Evolutionary conservation across 805 yeast species (phyloP).

Genomic region (Sugiyamaella smithiae): DNA sequence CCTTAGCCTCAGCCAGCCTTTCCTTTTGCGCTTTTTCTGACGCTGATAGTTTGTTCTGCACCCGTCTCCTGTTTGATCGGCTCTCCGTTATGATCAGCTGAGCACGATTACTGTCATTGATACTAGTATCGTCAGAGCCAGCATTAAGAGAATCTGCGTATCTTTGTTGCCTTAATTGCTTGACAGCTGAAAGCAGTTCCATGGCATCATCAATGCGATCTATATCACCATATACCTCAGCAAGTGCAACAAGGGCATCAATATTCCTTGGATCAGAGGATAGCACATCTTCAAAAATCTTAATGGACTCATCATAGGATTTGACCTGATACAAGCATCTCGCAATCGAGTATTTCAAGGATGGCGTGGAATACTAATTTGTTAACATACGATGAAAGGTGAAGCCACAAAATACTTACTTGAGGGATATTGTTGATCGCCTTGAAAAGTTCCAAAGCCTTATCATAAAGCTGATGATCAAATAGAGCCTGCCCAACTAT

Average conservation of each 20-base stretch:
- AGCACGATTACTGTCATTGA: not conserved
- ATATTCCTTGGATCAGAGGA: conserved; percentile 54
- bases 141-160: not conserved
- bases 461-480: conserved; percentile 64
- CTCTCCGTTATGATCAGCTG: conserved; percentile 9
- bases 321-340: not conserved
- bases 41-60: conserved; percentile 21
- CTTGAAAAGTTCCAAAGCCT: conserved; percentile 65
- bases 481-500: conserved; percentile 77
- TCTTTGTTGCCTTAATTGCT: conserved; percentile 20
- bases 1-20: conserved; percentile 54
- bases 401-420: not conserved
- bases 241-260: conserved; percentile 73
- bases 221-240: conserved; percentile 65
- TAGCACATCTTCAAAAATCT: conserved; percentile 22
- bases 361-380: not conserved
- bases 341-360: not conserved
- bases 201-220: conserved; percentile 33
- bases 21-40: conserved; percentile 57
- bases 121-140: not conserved
- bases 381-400: not conserved
- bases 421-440: not conserved
- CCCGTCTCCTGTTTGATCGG: conserved; percentile 2
- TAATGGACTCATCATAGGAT: conserved; percentile 20
- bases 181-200: conserved; percentile 30